Evolutionary conservation across 2,329 filamentous ascomycete species (phyloP).

Genomic region (Emergomyces pasteurianus): DNA sequence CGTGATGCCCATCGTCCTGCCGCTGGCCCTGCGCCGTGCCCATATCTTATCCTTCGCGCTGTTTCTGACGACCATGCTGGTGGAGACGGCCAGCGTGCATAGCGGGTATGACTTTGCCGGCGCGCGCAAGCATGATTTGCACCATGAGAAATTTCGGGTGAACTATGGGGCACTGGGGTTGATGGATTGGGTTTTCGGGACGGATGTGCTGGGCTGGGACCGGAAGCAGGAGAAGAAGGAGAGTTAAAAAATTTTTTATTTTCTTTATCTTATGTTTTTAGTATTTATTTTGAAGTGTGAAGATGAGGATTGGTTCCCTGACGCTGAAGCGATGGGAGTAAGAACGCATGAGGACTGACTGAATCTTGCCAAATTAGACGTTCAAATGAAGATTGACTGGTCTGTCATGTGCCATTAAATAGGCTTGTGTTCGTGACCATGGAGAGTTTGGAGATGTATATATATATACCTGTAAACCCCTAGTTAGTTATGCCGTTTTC

Average conservation of each 20-base stretch:
- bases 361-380: no score
- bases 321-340: no score
- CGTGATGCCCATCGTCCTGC: constrained; percentile 40
- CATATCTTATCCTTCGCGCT: constrained; percentile 44
- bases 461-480: no score
- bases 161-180: constrained; percentile 43
- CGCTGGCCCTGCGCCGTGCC: constrained; percentile 34
- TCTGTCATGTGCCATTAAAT: no score
- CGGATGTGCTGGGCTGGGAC: constrained; percentile 13
- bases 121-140: constrained; percentile 43
- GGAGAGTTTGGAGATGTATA: no score
- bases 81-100: constrained; percentile 44
- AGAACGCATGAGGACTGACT: no score
- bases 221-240: background rate
- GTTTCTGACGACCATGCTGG: constrained; percentile 38
- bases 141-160: constrained; percentile 46
- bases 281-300: background rate
- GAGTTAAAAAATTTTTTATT: background rate
- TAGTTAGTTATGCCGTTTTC: no score
- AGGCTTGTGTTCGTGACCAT: no score
- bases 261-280: no score
- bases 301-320: background rate
- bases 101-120: constrained; percentile 46
- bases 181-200: constrained; percentile 46
- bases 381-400: no score